Evolutionary conservation across 2,329 filamentous ascomycete genomes (phyloP).

Genomic region (Leptoxyphium fumago): DNA sequence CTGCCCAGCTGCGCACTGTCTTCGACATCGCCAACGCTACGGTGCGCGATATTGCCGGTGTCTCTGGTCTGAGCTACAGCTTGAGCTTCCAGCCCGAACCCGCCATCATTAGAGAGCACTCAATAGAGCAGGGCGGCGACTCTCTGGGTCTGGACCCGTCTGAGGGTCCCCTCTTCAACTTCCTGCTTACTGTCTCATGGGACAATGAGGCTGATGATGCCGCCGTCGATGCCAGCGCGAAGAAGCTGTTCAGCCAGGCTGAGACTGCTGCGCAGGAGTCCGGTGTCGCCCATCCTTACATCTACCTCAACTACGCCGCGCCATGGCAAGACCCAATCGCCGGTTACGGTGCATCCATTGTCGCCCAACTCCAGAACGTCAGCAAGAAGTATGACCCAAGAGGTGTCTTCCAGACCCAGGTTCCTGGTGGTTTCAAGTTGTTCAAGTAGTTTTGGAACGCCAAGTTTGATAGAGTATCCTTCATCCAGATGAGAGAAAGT

Average conservation of each 20-base stretch:
- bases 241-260: slow-evolving; percentile 2
- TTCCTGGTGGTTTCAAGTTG: slow-evolving; percentile 24
- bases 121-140: slow-evolving; percentile 5
- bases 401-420: slow-evolving; percentile 21
- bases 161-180: slow-evolving; percentile 8
- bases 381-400: slow-evolving; percentile 22
- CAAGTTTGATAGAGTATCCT: too few relatives aligned
- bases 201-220: slow-evolving; percentile 5
- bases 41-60: slow-evolving; percentile 2
- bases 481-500: too few relatives aligned
- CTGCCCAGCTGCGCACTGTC: slow-evolving; percentile 7
- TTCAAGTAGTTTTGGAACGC: background rate
- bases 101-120: slow-evolving; percentile 5
- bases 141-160: slow-evolving; percentile 6
- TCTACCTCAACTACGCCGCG: slow-evolving; percentile 24
- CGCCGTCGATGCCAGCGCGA: slow-evolving; percentile 3
- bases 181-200: slow-evolving; percentile 7
- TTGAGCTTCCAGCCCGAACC: slow-evolving; percentile 10
- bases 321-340: slow-evolving; percentile 22
- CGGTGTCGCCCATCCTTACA: slow-evolving; percentile 7
- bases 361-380: slow-evolving; percentile 15
- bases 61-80: slow-evolving; percentile 5
- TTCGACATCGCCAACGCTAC: slow-evolving; percentile 8
- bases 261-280: slow-evolving; percentile 4
- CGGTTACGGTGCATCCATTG: slow-evolving; percentile 17